Conservation (phyloP, 2,329 filamentous ascomycete species). For the Nigrospora osmanthi region DNA sequence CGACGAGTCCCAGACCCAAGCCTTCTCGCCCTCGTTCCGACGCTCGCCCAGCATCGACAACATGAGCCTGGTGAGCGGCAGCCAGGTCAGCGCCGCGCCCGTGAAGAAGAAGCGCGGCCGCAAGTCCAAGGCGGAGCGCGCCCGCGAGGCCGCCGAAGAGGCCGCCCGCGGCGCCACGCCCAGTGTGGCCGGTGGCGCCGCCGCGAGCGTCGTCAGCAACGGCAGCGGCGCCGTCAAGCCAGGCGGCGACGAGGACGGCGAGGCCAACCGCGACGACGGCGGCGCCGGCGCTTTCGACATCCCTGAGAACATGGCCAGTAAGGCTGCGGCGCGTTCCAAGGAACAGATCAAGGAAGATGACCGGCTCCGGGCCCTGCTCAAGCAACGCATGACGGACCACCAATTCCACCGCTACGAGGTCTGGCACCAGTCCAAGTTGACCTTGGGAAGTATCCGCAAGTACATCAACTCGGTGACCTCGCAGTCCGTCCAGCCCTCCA, state of each 20-base stretch:
- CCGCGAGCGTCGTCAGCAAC: slow-evolving; percentile 34
- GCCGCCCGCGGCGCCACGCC: slow-evolving; percentile 29
- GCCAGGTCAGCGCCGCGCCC: slow-evolving; percentile 40
- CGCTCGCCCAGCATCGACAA: slow-evolving; percentile 61
- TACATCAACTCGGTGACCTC: slow-evolving; percentile 76
- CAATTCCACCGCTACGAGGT: slow-evolving; percentile 65
- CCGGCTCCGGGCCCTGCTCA: slow-evolving; percentile 50
- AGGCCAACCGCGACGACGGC: slow-evolving; percentile 42
- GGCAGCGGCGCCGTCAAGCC: slow-evolving; percentile 29
- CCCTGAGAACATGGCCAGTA: slow-evolving; percentile 35
- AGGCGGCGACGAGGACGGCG: slow-evolving; percentile 47
- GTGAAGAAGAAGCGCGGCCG: slow-evolving; percentile 54
- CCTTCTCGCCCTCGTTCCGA: slow-evolving; percentile 42
- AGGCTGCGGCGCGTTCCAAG: slow-evolving; percentile 44
- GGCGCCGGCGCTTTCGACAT: slow-evolving; percentile 50
- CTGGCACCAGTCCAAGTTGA: slow-evolving; percentile 62
- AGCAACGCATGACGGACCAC: slow-evolving; percentile 55
- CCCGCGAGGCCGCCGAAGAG: slow-evolving; percentile 37
- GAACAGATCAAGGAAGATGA: slow-evolving; percentile 61
- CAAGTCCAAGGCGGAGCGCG: slow-evolving; percentile 50
- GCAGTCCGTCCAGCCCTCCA: slow-evolving; percentile 66
- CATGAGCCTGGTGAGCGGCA: slow-evolving; percentile 53
- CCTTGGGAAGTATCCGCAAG: slow-evolving; percentile 61
- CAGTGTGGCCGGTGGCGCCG: slow-evolving; percentile 32
- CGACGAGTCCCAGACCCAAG: slow-evolving; percentile 32